Percentiles rank a stretch among this genome's conserved stretches.
Evolutionary conservation across 1,284 basidiomycete species (phyloP).

Genomic region (Mycosarcoma maydis): DNA sequence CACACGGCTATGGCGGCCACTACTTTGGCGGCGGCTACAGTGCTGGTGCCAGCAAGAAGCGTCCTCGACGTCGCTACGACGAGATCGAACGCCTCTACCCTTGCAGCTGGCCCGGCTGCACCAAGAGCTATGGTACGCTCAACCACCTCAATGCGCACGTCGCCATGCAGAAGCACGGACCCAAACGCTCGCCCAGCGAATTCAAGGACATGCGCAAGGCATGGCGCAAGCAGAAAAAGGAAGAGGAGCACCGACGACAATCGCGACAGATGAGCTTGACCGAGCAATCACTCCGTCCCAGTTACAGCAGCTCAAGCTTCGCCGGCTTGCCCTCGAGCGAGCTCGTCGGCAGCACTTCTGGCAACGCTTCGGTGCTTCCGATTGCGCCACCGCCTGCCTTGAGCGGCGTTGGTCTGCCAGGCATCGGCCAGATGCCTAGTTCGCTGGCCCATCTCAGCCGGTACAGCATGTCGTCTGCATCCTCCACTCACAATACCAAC

Average conservation of each 20-base stretch:
- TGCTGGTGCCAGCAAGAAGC: conserved; percentile 47
- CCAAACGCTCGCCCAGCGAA: conserved; percentile 84
- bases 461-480: conserved; percentile 41
- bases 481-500: background rate
- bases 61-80: conserved; percentile 56
- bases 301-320: conserved; percentile 20
- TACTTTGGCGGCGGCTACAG: conserved; percentile 38
- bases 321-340: conserved; percentile 9
- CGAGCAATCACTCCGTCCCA: conserved; percentile 19
- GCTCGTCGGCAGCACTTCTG: conserved; percentile 4
- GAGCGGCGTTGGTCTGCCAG: conserved; percentile 7
- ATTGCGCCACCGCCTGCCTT: conserved; percentile 21
- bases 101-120: conserved; percentile 82
- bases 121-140: conserved; percentile 84
- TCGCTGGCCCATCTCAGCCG: conserved; percentile 29
- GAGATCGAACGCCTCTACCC: conserved; percentile 86
- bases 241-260: conserved; percentile 69
- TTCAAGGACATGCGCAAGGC: conserved; percentile 97
- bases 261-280: conserved; percentile 15
- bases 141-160: conserved; percentile 93
- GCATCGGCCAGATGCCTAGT: conserved; percentile 14
- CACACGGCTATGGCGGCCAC: conserved; percentile 27
- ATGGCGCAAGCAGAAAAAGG: conserved; percentile 92
- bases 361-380: conserved; percentile 14
- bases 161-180: conserved; percentile 88